Conservation (phyloP, 768 basidiomycete genomes). For the Galerina marginata region DNA sequence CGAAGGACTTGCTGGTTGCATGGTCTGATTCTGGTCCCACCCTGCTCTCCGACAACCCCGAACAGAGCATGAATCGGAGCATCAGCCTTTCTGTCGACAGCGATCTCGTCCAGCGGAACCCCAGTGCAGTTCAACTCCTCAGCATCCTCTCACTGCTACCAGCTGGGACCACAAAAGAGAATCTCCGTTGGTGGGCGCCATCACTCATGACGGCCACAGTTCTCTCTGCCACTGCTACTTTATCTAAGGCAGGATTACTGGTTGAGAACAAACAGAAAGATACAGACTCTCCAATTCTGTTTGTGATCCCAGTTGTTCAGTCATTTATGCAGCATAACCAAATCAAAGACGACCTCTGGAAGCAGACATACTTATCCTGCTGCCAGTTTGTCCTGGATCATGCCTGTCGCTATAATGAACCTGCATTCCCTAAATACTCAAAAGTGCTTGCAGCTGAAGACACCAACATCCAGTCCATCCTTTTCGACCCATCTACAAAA, state of each 20-base stretch:
- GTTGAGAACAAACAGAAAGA: background rate
- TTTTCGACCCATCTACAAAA: constrained; percentile 1
- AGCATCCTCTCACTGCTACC: constrained; percentile 28
- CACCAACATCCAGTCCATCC: constrained; percentile 18
- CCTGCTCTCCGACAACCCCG: constrained; percentile 12
- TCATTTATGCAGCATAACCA: constrained; percentile 12
- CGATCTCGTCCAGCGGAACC: constrained; percentile 16
- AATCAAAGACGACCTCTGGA: background rate
- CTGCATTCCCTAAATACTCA: constrained; percentile 6
- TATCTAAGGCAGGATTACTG: background rate
- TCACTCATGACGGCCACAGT: background rate
- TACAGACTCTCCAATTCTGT: background rate
- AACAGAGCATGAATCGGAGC: constrained; percentile 22
- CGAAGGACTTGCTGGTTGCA: constrained; percentile 15
- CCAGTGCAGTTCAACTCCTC: constrained; percentile 25
- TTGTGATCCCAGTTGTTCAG: constrained; percentile 17
- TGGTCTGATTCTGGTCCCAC: constrained; percentile 8
- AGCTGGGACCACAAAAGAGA: background rate
- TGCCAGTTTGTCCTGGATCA: constrained; percentile 16
- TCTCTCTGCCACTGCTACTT: background rate
- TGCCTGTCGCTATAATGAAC: constrained; percentile 9
- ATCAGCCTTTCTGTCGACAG: constrained; percentile 27
- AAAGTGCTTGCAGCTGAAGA: constrained; percentile 6
- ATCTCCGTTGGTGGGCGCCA: background rate
- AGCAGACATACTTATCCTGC: background rate